Conservation (phyloP, 1,139 yeast species). For the Zhuliangozyma parablackwelliae region DNA sequence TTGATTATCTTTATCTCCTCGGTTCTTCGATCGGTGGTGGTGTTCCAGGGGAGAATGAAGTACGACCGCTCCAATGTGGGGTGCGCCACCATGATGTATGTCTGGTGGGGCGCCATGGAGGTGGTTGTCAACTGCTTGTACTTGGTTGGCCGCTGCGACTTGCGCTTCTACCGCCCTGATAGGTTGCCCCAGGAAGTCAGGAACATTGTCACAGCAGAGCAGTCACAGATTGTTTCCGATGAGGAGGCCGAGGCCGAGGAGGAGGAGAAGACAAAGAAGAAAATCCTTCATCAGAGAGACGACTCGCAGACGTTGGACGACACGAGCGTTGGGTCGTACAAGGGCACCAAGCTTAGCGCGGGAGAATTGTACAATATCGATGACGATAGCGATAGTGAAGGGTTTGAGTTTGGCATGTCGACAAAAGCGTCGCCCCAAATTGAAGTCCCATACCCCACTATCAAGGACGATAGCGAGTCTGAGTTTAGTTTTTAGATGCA, state of each 20-base stretch:
- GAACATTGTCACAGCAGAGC: constrained; percentile 41
- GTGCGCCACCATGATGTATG: constrained; percentile 57
- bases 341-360: no score
- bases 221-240: constrained; percentile 16
- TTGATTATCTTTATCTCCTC: constrained; percentile 53
- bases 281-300: no score
- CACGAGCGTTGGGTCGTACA: no score
- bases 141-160: constrained; percentile 61
- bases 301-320: no score
- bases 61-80: constrained; percentile 19
- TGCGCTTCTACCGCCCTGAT: constrained; percentile 78
- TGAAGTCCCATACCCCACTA: background rate
- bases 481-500: constrained; percentile 9
- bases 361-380: background rate
- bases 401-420: constrained; percentile 6
- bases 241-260: constrained; percentile 9
- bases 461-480: constrained; percentile 8
- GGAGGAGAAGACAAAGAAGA: constrained; percentile 1
- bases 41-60: constrained; percentile 37
- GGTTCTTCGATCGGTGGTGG: constrained; percentile 52
- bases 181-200: constrained; percentile 38
- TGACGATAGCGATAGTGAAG: constrained; percentile 5
- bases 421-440: background rate
- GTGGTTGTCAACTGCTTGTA: constrained; percentile 50
- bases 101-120: constrained; percentile 62